Conservation (phyloP, 1,284 basidiomycete genomes). For the Cutaneotrichosporon sp. region DNA sequence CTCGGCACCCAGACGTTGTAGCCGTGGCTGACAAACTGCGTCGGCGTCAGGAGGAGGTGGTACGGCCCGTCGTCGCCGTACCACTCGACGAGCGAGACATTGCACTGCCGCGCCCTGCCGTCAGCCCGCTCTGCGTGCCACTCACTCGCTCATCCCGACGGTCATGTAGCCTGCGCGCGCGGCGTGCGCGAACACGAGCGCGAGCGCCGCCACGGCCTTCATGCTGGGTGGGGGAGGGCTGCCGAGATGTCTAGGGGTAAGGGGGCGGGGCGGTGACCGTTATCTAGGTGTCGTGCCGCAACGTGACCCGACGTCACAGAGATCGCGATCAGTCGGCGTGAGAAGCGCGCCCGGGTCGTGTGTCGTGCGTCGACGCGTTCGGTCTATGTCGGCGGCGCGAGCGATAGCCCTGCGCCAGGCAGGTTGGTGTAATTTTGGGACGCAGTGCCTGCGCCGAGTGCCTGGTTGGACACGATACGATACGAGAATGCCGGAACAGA, state of each 20-base stretch:
- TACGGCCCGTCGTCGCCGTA: conserved; percentile 50
- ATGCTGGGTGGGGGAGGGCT: background rate
- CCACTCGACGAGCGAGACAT: conserved; percentile 29
- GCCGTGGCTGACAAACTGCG: conserved; percentile 38
- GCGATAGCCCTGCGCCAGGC: background rate
- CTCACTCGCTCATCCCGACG: conserved; percentile 22
- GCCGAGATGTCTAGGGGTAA: background rate
- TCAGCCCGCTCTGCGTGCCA: background rate
- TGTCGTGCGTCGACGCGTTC: background rate
- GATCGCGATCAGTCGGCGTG: background rate
- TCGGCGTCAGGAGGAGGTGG: conserved; percentile 48
- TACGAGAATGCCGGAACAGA: background rate
- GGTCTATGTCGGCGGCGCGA: background rate
- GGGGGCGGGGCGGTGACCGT: background rate
- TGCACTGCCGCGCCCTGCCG: conserved; percentile 18
- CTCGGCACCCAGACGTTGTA: conserved; percentile 51
- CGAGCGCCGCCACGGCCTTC: background rate
- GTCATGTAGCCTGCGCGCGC: conserved; percentile 24
- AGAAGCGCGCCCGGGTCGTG: background rate
- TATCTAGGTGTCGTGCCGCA: too few species aligned
- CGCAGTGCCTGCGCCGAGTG: background rate
- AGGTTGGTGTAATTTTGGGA: background rate
- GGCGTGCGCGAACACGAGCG: background rate
- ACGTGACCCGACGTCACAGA: background rate
- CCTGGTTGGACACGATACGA: background rate